phyloP scores from a whole-genome alignment of 495 filamentous ascomycete genomes.

The Lophium mytilinum region DNA sequence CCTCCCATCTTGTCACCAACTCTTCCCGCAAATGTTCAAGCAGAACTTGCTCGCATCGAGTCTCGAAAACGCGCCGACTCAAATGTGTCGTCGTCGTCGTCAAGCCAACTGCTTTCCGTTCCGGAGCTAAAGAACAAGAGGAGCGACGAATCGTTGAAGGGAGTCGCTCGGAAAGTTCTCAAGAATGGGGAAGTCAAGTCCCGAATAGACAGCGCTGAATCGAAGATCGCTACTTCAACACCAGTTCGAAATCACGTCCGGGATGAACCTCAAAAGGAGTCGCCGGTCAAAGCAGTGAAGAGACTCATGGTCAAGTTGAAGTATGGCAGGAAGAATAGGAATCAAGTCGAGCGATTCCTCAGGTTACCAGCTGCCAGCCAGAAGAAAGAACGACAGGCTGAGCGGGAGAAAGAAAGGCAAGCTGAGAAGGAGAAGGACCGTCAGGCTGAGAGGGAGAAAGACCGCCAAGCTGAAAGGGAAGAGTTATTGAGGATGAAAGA shows the following conservation, averaged over 20 bases:
- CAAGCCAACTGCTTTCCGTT: slow-evolving; percentile 13
- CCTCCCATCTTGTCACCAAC: slow-evolving; percentile 25
- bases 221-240: background rate
- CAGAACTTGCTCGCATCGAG: slow-evolving; percentile 21
- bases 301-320: slow-evolving; percentile 21
- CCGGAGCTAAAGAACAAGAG: slow-evolving; percentile 9
- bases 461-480: no score
- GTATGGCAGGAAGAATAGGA: slow-evolving; percentile 7
- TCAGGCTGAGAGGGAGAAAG: no score
- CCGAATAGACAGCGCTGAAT: background rate
- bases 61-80: slow-evolving; percentile 23
- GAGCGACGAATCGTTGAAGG: slow-evolving; percentile 3
- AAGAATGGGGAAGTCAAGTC: background rate
- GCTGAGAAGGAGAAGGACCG: background rate
- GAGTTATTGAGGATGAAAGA: background rate
- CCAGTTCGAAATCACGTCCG: background rate
- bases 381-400: slow-evolving; percentile 17
- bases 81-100: slow-evolving; percentile 16
- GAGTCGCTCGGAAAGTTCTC: background rate
- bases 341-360: slow-evolving; percentile 6
- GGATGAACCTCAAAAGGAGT: background rate
- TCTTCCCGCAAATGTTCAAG: slow-evolving; percentile 17
- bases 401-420: slow-evolving; percentile 1
- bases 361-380: slow-evolving; percentile 9
- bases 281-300: background rate